Base-by-base conservation (phyloP, 805 yeast genomes). In the Scheffersomyces ergatensis region DNA sequence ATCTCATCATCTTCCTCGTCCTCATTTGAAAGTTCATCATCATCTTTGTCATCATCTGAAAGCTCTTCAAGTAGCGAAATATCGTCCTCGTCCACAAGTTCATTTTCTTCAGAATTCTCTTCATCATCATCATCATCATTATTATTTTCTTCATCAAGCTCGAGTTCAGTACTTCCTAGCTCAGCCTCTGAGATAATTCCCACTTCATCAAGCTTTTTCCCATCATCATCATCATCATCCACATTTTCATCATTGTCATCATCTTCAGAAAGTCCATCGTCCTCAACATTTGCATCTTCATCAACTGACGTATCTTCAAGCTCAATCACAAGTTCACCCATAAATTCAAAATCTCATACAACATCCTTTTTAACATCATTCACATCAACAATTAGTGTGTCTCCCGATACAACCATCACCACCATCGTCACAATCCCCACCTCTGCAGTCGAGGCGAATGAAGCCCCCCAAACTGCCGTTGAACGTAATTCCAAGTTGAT, bases 391-490 rank as follows among this genome's bases (percentile, higher is more conserved):
- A 36, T 54, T 7, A 36, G 20, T 14, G 38, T 25, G 13, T 15
- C 35, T 15, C 42, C 53, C 19, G 65, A 62, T 37, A 66, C 71
- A 11, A 70, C 76, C 32, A 58, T 69, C 36, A 70, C 74, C 16
- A 65, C 74, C 1, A 53, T 67, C 16, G 53, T 70, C 3, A 52
- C 72, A 1, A 61, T 67, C 1, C 70, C 73, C 4, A 67, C 73
- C 1, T 57, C 63, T 2, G 58, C 62, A 5, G 41, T 49, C 3
- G 42, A 42, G 2, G 40, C 44, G 6, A 41, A 55, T 8, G 40
- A 40, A 15, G 37, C 45, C 12, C 39, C 36, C 36, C 39, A 44
- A 29, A 33, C 54, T 19, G 36, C 48, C 2, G 47, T 57, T 5
- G 42, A 49, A 25, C 51, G 49, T 17, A 66, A 63, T 45, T 56